A percentile compares a stretch with the other conserved stretches of the same genome.
Conservation (phyloP, 2,329 filamentous ascomycete species). For the Dryadomyces quercus-mongolicae region DNA sequence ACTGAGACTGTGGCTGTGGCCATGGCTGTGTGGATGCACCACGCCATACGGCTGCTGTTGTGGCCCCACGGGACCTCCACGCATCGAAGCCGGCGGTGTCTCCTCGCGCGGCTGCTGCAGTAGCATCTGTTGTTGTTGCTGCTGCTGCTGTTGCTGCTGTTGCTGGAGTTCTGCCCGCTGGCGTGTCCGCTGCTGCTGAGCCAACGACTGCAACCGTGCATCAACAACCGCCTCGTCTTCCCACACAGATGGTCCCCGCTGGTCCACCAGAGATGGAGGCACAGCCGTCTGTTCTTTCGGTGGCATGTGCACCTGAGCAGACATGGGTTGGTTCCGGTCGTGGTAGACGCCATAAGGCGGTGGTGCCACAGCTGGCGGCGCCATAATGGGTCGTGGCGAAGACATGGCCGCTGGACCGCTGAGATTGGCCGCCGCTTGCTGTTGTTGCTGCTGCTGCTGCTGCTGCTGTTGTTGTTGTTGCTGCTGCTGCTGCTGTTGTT, state of each 20-base stretch:
- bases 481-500: background rate
- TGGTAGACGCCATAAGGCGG: conserved; percentile 8
- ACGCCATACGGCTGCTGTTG: background rate
- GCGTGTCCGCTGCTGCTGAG: conserved; percentile 16
- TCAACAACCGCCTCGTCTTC: conserved; percentile 10
- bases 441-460: background rate
- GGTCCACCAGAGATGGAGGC: background rate
- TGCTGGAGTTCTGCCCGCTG: conserved; percentile 11
- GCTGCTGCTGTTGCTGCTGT: background rate
- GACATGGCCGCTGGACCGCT: background rate
- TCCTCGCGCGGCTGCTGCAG: background rate
- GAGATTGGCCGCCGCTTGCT: background rate
- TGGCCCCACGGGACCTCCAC: background rate
- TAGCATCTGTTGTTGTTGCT: background rate
- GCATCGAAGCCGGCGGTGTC: background rate
- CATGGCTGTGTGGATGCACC: background rate
- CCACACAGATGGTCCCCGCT: conserved; percentile 10
- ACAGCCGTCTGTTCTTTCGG: background rate
- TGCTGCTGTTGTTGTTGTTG: background rate
- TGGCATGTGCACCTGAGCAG: background rate
- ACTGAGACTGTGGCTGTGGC: background rate
- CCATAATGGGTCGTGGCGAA: conserved; percentile 23
- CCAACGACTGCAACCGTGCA: conserved; percentile 21
- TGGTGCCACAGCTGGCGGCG: conserved; percentile 21
- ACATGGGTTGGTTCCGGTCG: conserved; percentile 3